Evolutionary conservation across 139 green algal species (phyloP).

Genomic region (Tetradesmus lagerheimii): DNA sequence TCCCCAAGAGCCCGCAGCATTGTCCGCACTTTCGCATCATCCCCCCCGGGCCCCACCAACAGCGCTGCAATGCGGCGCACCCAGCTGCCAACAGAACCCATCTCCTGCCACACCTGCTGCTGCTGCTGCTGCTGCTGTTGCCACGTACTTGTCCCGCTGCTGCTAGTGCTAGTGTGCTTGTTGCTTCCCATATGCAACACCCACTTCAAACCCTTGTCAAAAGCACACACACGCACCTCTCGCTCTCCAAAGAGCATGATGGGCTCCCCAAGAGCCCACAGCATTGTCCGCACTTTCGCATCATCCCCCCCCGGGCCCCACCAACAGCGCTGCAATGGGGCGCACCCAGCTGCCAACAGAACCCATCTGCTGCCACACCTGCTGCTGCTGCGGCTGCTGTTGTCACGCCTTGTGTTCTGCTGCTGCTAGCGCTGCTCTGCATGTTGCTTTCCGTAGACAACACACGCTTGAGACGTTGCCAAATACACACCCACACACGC

Average conservation of each 20-base stretch:
- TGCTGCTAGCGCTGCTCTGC: background rate
- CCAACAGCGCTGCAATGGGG: background rate
- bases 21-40: constrained; percentile 77
- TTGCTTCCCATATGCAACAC: no score
- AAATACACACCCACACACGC: background rate
- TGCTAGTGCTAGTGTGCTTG: no score
- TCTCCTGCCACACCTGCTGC: background rate
- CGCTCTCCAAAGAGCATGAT: no score
- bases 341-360: background rate
- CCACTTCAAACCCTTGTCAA: no score
- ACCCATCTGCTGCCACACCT: background rate
- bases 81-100: background rate
- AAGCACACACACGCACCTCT: no score
- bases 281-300: constrained; percentile 75
- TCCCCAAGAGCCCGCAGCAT: constrained; percentile 87
- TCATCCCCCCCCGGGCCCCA: constrained; percentile 88
- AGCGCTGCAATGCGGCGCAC: background rate
- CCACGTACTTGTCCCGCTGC: background rate
- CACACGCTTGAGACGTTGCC: background rate
- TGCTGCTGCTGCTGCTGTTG: background rate
- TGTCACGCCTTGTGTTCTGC: background rate
- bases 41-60: constrained; percentile 81
- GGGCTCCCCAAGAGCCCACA: constrained; percentile 83
- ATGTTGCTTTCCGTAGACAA: no score
- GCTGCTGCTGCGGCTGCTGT: background rate